A percentile compares a stretch with the other conserved stretches of the same genome.
Evolutionary conservation across 202 grass and related monocot species (phyloP).

Genomic region (Carex arenaria): DNA sequence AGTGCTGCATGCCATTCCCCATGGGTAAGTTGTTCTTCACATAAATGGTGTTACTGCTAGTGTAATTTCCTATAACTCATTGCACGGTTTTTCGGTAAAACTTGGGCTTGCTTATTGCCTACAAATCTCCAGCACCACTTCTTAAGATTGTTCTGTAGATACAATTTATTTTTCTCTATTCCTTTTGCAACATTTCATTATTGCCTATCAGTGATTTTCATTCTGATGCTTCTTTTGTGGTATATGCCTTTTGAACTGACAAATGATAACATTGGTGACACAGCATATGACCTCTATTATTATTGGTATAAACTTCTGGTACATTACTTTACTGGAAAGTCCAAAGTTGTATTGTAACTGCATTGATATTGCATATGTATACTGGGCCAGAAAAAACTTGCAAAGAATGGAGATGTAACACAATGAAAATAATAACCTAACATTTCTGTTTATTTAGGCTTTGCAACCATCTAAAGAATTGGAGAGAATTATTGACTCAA

Average conservation of each 20-base stretch:
- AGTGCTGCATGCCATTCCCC: conserved; percentile 29
- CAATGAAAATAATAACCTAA: conserved; percentile 2
- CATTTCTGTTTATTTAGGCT: conserved; percentile 34
- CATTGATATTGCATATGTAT: neutral
- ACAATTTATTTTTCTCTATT: neutral
- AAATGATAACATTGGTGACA: neutral
- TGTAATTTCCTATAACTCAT: neutral
- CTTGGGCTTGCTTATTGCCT: neutral
- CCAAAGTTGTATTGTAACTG: neutral
- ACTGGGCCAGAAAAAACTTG: neutral
- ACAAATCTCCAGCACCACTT: neutral
- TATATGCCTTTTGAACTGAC: neutral
- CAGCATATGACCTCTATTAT: neutral
- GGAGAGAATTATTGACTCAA: conserved; percentile 38
- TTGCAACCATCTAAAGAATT: conserved; percentile 51
- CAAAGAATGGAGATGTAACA: neutral
- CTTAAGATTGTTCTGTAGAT: neutral
- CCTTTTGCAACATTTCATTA: neutral
- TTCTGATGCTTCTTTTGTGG: neutral
- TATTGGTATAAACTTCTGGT: neutral
- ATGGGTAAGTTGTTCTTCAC: conserved; percentile 45
- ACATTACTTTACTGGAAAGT: neutral
- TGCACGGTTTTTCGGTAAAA: neutral
- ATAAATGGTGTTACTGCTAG: neutral
- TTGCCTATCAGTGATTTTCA: neutral